These are phyloP conservation scores for Xylaria sp. DNA, from an alignment of 2,329 filamentous ascomycete genomes.

Conservation along the genomic window DNA sequence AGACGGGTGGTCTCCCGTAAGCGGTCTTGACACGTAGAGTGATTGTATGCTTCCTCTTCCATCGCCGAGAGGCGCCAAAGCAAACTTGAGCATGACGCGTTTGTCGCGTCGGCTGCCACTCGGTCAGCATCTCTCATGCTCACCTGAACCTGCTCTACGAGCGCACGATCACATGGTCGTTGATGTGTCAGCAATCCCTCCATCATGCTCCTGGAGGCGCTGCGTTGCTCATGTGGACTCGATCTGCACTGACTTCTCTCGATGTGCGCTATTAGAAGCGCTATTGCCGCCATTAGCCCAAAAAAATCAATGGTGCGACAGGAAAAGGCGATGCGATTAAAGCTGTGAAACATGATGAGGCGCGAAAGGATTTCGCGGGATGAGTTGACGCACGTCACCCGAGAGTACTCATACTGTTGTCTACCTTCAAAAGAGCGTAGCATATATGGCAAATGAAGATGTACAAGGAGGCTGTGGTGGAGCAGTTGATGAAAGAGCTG, in stretches of 20 bases:
- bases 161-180: neutral
- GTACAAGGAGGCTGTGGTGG: neutral
- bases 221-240: neutral
- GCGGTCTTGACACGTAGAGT: neutral
- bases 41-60: neutral
- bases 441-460: neutral
- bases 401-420: neutral
- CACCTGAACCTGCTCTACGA: neutral
- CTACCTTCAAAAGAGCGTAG: neutral
- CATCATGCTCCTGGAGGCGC: neutral
- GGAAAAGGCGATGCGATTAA: neutral
- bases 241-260: neutral
- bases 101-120: neutral
- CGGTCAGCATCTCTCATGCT: neutral
- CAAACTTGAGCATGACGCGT: neutral
- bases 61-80: neutral
- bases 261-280: constrained; percentile 7
- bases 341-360: constrained; percentile 1
- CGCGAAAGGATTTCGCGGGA: neutral
- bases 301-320: constrained; percentile 9
- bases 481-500: neutral
- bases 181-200: neutral
- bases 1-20: neutral
- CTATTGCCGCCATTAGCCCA: constrained; percentile 7
- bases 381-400: neutral